Evolutionary conservation across 2,329 filamentous ascomycete species (phyloP), one percentile per base, ranked within the genome.

Genomic region (Hyphodiscus sp.): DNA sequence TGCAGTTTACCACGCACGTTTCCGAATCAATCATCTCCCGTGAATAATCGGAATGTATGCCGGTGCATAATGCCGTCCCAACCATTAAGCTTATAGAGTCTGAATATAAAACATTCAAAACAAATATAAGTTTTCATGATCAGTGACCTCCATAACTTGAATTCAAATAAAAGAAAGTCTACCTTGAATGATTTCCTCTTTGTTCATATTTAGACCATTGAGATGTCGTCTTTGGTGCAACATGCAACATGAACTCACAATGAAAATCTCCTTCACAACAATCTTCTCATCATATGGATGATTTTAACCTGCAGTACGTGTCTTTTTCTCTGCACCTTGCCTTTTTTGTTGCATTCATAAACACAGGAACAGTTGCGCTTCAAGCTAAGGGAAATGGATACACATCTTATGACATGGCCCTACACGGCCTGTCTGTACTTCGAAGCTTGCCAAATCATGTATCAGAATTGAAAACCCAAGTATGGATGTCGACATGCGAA

Each of bases 281-380:
- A 38, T 38, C 4, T n/a, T 4, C 33, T 6, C 33, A 13, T 38
- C 33, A 6, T 13, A 4, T n/a, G 11, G 33, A 13, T 33, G 7
- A 7, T 13, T 33, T 33, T 33, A 7, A 33, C 29, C 29, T 33
- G 7, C 29, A 23, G 45, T 54, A 8, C 42, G 18, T 13, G 53
- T 55, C 43, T 58, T 58, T 41, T n/a, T n/a, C 51, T 55, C 33
- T 57, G 29, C 46, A 5, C 26, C 44, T 43, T 58, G 23, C 29
- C 44, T 50, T 47, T 58, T 58, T 59, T 20, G 55, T 52, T 15
- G 56, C 52, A 45, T 58, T 59, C 50, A 53, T 53, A 20, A 61
- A 42, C 8, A 61, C 56, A 7, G 53, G 54, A n/a, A n/a, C n/a
- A n/a, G n/a, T n/a, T n/a, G n/a, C n/a, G n/a, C n/a, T n/a, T n/a